Conservation (phyloP, 441 rosid genomes). For the Corymbia citriodora region DNA sequence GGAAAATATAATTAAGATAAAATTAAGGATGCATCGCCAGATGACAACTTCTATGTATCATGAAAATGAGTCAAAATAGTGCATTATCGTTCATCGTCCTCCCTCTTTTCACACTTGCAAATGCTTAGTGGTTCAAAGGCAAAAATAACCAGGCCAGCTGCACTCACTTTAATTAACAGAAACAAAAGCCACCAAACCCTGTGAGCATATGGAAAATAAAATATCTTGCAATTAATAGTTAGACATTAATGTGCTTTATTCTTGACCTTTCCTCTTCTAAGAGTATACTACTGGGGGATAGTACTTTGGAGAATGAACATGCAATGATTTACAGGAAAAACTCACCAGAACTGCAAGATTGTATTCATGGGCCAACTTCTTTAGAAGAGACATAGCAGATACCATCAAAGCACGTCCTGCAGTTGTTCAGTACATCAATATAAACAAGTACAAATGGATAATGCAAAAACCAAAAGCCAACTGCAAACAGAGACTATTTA, state of each 20-base stretch:
- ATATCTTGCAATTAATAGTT: background rate
- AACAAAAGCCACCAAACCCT: background rate
- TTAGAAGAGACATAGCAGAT: conserved; percentile 64
- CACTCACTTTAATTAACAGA: background rate
- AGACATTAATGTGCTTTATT: background rate
- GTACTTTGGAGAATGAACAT: background rate
- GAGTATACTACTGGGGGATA: background rate
- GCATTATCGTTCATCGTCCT: background rate
- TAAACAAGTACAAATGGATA: background rate
- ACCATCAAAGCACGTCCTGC: conserved; percentile 81
- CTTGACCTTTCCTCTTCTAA: background rate
- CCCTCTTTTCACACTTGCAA: background rate
- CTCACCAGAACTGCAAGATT: conserved; percentile 60
- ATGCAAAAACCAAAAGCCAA: background rate
- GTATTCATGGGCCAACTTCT: conserved; percentile 79
- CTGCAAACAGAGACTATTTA: background rate
- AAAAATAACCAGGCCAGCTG: background rate
- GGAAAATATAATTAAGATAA: background rate
- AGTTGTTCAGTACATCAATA: background rate
- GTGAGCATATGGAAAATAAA: background rate
- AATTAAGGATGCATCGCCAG: background rate
- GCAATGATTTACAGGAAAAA: background rate
- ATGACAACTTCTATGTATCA: background rate
- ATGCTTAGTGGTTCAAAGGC: background rate
- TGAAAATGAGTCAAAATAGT: background rate